Conservation (phyloP, 345 rosid genomes). For the Dovyalis caffra region DNA sequence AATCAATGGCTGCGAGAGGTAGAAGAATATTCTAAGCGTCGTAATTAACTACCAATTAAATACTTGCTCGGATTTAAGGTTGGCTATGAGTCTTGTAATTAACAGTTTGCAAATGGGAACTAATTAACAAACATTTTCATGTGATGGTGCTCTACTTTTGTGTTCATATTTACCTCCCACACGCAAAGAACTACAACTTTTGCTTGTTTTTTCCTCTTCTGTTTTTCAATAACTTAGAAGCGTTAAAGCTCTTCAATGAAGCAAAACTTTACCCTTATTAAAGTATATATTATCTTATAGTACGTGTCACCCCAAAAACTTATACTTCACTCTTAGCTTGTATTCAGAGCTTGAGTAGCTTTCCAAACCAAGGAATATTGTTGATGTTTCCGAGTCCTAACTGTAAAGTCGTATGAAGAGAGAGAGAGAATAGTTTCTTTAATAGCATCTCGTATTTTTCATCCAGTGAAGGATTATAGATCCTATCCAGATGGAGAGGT, state of each 20-base stretch:
- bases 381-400: not conserved
- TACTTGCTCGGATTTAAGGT: not conserved
- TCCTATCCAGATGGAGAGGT: not conserved
- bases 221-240: not conserved
- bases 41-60: not conserved
- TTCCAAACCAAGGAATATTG: not conserved
- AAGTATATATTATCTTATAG: not conserved
- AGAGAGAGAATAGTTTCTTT: not conserved
- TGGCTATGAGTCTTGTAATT: too few relatives aligned
- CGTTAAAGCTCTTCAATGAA: not conserved
- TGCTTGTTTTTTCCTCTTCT: not conserved
- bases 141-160: not conserved
- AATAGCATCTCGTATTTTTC: too few relatives aligned
- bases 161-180: slow-evolving; percentile 13
- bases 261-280: not conserved
- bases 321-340: not conserved
- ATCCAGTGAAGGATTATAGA: not conserved
- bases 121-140: not conserved
- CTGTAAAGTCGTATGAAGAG: not conserved
- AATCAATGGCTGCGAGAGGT: not conserved
- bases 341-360: not conserved
- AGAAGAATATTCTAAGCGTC: not conserved
- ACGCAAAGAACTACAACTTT: slow-evolving; percentile 28
- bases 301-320: not conserved
- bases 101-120: not conserved